Base-by-base conservation (phyloP, 768 basidiomycete genomes). In the Neoboletus magnificus region DNA sequence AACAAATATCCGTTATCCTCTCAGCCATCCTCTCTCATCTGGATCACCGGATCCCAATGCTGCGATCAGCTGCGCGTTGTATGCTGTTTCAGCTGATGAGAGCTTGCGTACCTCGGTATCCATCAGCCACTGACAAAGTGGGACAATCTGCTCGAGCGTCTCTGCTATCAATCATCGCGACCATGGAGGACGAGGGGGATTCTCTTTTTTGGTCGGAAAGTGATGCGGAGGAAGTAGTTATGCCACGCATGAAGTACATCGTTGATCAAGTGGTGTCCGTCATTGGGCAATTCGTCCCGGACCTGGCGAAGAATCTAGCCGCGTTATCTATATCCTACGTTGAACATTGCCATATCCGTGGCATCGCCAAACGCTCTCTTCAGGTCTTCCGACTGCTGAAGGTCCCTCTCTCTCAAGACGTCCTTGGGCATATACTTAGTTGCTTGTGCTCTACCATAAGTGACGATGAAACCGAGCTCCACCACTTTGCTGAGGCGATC, bases 371-470 rank as follows among this genome's bases (percentile, higher is more conserved):
- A 73, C 82, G 93, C 32, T 95, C 93, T 11, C 76, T 97, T 56
- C 94, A 97, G 68, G 77, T 93, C n/a, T 93, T 91, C 72, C 86
- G 92, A 36, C 83, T 88, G 1, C 75, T 97, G 22, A 82, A 84
- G 66, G 88, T 92, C 0, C 76, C 80, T 27, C 79, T 92, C 39
- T 85, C 83, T 50, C 82, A 85, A 54, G 73, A 78, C 9, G 87
- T 91, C 69, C 77, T 97, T 18, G 89, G 89, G 1, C 80, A 87
- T 46, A 77, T 95, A 23, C 79, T 98, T 4, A 89, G 89, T 30
- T 82, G 94, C 27, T 74, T 96, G 9, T 91, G 91, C 16, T 90
- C 87, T 63, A 92, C 90, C 11, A 82, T 96, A 37, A 85, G 91
- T 2, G 86, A 84, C 11, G 71, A 86, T 9, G 89, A 92, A 60